Conservation (phyloP, 495 filamentous ascomycete species). For the Aspergillus conjunctus region DNA sequence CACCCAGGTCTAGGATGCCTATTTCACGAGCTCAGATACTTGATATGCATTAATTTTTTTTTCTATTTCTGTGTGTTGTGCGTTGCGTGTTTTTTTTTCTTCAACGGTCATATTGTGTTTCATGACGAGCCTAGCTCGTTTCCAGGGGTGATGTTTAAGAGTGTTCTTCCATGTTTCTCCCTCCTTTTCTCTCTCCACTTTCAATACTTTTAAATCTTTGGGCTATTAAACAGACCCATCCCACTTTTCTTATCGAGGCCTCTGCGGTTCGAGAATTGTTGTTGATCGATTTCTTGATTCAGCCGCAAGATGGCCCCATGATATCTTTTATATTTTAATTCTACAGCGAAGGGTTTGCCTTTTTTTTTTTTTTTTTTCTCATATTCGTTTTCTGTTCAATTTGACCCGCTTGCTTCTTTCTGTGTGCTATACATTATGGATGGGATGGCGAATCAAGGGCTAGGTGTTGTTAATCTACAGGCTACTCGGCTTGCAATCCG, state of each 20-base stretch:
- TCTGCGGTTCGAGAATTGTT: neutral
- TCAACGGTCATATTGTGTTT: neutral
- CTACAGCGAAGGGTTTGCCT: conserved; percentile 10
- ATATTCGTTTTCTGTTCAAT: conserved; percentile 6
- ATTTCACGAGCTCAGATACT: neutral
- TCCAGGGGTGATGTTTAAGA: conserved; percentile 10
- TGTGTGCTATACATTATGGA: conserved; percentile 37
- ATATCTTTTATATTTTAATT: conserved; percentile 1
- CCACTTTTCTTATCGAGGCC: neutral
- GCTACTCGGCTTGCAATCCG: conserved; percentile 31
- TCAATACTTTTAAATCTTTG: neutral
- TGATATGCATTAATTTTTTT: conserved; percentile 13
- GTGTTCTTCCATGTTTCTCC: conserved; percentile 6
- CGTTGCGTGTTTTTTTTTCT: neutral
- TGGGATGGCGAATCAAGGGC: conserved; percentile 43
- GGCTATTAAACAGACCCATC: neutral
- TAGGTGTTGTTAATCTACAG: conserved; percentile 34
- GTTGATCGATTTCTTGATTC: conserved; percentile 5
- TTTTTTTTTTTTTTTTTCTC: conserved; percentile 12
- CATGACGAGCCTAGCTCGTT: conserved; percentile 5
- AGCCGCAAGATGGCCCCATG: neutral
- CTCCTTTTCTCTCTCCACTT: conserved; percentile 9
- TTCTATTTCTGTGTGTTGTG: conserved; percentile 4
- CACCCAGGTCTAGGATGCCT: conserved; percentile 25
- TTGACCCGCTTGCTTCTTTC: conserved; percentile 20